Conservation (phyloP, 306 rosid genomes). For the Prunus mume region DNA sequence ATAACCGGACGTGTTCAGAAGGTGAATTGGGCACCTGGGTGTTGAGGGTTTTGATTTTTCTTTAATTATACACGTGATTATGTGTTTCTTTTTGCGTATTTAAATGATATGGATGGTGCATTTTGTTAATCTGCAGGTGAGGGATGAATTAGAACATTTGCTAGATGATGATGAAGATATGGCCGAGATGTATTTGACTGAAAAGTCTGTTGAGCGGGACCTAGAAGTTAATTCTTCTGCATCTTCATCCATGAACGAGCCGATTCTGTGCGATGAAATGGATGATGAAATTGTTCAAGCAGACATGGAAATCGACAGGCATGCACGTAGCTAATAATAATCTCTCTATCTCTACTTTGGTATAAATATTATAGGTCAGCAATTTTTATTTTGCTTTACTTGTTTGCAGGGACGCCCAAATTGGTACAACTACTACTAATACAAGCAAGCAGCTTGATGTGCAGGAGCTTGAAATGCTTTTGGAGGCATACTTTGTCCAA, state of each 20-base stretch:
- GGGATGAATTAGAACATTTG: slow-evolving; percentile 95
- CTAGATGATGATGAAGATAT: slow-evolving; percentile 93
- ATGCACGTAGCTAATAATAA: no score
- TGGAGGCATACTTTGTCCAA: slow-evolving; percentile 97
- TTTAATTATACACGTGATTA: no score
- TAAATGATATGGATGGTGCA: no score
- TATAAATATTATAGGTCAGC: no score
- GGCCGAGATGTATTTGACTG: slow-evolving; percentile 98
- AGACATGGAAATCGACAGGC: no score
- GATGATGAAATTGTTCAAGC: slow-evolving; percentile 25
- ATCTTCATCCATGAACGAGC: no score
- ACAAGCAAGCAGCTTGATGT: slow-evolving; percentile 74
- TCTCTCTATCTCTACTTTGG: no score
- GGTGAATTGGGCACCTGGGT: slow-evolving; percentile 26
- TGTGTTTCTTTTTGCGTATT: background rate
- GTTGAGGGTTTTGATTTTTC: no score
- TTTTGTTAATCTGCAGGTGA: slow-evolving; percentile 42
- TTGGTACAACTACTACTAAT: slow-evolving; percentile 54
- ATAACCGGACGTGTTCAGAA: slow-evolving; percentile 95
- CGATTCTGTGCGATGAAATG: slow-evolving; percentile 17
- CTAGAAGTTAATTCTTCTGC: no score
- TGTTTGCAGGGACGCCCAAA: slow-evolving; percentile 49
- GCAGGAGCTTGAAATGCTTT: slow-evolving; percentile 96
- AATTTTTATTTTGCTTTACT: background rate
- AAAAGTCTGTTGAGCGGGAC: slow-evolving; percentile 48